phyloP scores from a whole-genome alignment of 2,329 filamentous ascomycete species.

The Boeremia lycopersici region DNA sequence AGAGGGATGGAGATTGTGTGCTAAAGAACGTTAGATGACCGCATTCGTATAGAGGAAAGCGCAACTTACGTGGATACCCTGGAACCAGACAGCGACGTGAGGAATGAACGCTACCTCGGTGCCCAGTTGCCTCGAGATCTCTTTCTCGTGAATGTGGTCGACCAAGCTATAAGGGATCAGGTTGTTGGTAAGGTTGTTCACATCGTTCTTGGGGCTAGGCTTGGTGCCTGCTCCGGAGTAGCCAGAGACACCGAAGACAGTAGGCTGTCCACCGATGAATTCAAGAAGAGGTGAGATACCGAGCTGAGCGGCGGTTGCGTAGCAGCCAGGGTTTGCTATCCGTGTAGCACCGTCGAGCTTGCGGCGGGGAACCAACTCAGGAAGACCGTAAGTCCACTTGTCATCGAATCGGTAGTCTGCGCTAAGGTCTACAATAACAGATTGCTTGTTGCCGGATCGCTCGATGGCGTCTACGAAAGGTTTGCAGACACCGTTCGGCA shows the following conservation, averaged over 20 bases:
- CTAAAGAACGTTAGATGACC: constrained; percentile 41
- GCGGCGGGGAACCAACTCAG: constrained; percentile 79
- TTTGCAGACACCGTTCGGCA: constrained; percentile 93
- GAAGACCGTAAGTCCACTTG: constrained; percentile 87
- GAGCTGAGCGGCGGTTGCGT: constrained; percentile 90
- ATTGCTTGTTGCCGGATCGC: constrained; percentile 66
- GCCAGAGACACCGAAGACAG: constrained; percentile 87
- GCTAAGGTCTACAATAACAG: constrained; percentile 90
- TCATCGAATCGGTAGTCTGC: constrained; percentile 92
- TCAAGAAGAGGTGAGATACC: constrained; percentile 83
- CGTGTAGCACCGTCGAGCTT: constrained; percentile 78
- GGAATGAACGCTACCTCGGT: constrained; percentile 82
- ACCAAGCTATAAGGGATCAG: constrained; percentile 90
- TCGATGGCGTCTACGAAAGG: constrained; percentile 91
- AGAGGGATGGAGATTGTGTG: constrained; percentile 91
- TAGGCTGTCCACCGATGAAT: constrained; percentile 78
- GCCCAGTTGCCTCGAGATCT: constrained; percentile 81
- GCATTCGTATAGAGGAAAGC: background rate
- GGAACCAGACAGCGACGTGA: constrained; percentile 96
- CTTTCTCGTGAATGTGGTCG: constrained; percentile 92
- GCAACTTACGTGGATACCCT: constrained; percentile 74
- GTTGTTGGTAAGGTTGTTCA: constrained; percentile 81
- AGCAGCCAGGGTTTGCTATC: constrained; percentile 94
- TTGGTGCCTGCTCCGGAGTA: constrained; percentile 97
- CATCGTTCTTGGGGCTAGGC: constrained; percentile 91